Percentiles rank a stretch among this genome's conserved stretches.
These are phyloP conservation scores for Lipomyces orientalis DNA, from an alignment of 805 yeast genomes.

Conservation along the genomic window DNA sequence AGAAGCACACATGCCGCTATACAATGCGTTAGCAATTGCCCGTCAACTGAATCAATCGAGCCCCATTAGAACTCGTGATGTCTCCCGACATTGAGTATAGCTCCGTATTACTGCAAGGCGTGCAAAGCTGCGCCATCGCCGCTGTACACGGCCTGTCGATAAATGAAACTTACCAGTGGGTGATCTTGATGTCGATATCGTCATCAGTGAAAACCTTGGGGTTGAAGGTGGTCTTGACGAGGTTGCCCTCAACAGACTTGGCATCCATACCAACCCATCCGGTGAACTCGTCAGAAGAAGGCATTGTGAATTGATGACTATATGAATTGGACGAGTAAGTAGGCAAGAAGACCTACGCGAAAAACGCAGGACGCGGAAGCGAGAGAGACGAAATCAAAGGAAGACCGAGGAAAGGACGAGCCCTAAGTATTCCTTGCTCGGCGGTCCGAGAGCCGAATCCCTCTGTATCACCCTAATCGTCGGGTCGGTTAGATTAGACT, in stretches of 20 bases:
- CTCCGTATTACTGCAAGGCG: not conserved
- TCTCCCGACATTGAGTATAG: not conserved
- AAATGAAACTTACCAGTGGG: constrained; percentile 31
- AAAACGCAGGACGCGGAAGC: not conserved
- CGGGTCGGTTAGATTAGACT: no score
- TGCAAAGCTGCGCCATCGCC: not conserved
- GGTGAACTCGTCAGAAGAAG: constrained; percentile 34
- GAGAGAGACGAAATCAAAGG: not conserved
- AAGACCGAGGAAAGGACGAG: not conserved
- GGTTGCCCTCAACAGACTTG: constrained; percentile 38
- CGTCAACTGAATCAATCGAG: not conserved
- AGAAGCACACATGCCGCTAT: constrained; percentile 59
- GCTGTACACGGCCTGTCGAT: not conserved
- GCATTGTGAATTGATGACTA: constrained; percentile 11
- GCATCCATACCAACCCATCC: constrained; percentile 36
- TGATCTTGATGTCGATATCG: constrained; percentile 36
- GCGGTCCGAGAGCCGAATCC: no score
- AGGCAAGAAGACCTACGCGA: not conserved
- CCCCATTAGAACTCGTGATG: not conserved
- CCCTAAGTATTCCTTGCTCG: no score
- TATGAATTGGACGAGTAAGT: not conserved
- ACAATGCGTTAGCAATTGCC: constrained; percentile 11
- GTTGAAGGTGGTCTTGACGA: constrained; percentile 29
- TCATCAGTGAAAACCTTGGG: constrained; percentile 37
- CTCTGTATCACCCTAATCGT: no score